phyloP scores from a whole-genome alignment of 73 alveolate genomes.

The Diophrys appendiculata region DNA sequence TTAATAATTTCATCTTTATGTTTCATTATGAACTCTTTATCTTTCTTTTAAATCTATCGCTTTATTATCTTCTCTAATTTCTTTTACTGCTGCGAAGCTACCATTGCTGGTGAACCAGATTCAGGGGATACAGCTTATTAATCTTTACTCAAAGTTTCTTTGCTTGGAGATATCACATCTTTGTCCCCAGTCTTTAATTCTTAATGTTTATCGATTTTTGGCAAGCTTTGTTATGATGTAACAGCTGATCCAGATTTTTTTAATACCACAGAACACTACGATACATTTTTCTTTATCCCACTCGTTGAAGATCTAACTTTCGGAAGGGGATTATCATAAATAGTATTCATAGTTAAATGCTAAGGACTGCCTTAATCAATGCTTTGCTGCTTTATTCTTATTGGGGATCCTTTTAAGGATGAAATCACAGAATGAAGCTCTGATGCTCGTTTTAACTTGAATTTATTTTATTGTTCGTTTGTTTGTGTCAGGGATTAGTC shows the following conservation, averaged over 20 bases:
- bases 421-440: neutral
- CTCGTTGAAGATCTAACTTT: neutral
- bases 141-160: too few species aligned
- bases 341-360: too few species aligned
- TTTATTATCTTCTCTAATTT: neutral
- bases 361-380: neutral
- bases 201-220: too few species aligned
- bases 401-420: neutral
- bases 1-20: neutral
- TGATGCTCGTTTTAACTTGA: neutral
- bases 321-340: neutral
- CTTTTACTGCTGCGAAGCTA: neutral
- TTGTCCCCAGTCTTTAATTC: too few species aligned
- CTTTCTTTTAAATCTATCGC: neutral
- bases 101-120: neutral
- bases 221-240: too few species aligned
- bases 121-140: neutral
- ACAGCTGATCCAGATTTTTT: neutral
- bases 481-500: too few species aligned
- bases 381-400: neutral
- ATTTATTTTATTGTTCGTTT: neutral
- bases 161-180: neutral
- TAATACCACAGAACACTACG: neutral
- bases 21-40: neutral
- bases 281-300: neutral